phyloP scores from a whole-genome alignment of 2,329 filamentous ascomycete genomes.

The Fusarium subtropicale region DNA sequence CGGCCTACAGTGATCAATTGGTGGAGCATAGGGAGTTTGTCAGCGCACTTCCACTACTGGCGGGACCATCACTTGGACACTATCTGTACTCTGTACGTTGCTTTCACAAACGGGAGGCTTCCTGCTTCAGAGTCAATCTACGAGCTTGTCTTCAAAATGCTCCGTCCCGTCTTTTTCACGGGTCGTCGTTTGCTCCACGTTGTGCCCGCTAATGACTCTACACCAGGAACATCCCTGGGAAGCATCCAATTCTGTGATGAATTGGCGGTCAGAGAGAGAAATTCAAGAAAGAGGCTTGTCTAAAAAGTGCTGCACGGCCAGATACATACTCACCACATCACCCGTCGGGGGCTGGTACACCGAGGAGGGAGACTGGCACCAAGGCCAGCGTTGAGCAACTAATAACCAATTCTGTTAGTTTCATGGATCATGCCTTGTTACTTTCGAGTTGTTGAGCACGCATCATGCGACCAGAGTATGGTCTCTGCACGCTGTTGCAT shows the following conservation, averaged over 20 bases:
- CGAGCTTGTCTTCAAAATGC: conserved; percentile 18
- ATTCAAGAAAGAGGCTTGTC: conserved; percentile 29
- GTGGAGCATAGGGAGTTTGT: conserved; percentile 7
- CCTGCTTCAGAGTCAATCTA: conserved; percentile 12
- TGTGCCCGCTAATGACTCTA: conserved; percentile 32
- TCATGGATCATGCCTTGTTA: conserved; percentile 37
- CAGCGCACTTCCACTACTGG: background rate
- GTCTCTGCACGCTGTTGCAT: conserved; percentile 22
- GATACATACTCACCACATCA: conserved; percentile 24
- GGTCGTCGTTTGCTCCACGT: conserved; percentile 40
- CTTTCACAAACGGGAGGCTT: conserved; percentile 18
- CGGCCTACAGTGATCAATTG: conserved; percentile 5
- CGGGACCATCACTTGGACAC: background rate
- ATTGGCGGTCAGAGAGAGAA: conserved; percentile 60
- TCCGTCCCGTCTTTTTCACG: conserved; percentile 25
- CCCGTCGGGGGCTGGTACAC: conserved; percentile 18
- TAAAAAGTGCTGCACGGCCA: conserved; percentile 26
- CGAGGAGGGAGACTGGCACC: conserved; percentile 16
- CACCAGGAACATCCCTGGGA: conserved; percentile 43
- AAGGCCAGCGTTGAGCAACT: conserved; percentile 11
- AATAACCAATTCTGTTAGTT: conserved; percentile 15
- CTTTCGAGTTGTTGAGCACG: conserved; percentile 15
- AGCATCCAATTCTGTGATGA: conserved; percentile 49
- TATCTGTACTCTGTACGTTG: background rate
- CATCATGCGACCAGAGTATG: conserved; percentile 33